phyloP scores from a whole-genome alignment of 2,329 filamentous ascomycete genomes.

The Hypoxylon sp. region DNA sequence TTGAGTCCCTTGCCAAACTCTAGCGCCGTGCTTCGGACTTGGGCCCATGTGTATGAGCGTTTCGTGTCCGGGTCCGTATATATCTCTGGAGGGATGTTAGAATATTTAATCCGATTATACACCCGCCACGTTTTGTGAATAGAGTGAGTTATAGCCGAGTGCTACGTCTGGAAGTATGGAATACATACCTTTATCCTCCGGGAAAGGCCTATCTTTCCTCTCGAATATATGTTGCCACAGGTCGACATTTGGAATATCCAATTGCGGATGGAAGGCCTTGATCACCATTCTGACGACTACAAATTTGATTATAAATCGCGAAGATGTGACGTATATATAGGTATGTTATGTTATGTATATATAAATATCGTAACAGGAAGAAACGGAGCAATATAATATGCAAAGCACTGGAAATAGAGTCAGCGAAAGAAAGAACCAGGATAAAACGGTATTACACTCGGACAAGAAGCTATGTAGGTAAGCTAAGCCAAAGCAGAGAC shows the following conservation, averaged over 20 bases:
- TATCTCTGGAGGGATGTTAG: conserved; percentile 27
- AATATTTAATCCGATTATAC: not conserved
- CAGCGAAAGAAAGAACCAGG: no score
- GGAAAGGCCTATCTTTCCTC: conserved; percentile 68
- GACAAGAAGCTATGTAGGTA: no score
- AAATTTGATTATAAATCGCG: no score
- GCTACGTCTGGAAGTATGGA: not conserved
- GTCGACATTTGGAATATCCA: conserved; percentile 78
- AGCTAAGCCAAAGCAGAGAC: no score
- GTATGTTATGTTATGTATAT: no score
- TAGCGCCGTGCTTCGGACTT: conserved; percentile 70
- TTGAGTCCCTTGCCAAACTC: conserved; percentile 85
- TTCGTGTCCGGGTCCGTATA: conserved; percentile 78
- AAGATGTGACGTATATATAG: no score
- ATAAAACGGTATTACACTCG: no score
- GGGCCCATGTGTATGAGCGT: conserved; percentile 72
- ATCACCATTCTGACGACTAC: conserved; percentile 68
- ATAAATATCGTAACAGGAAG: no score
- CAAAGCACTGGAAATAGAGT: no score
- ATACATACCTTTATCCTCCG: conserved; percentile 74
- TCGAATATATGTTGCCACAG: conserved; percentile 84
- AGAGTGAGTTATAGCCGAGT: not conserved
- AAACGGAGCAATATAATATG: no score
- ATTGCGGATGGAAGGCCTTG: conserved; percentile 68
- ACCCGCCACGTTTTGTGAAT: no score